These are phyloP conservation scores for Cornus suecica DNA, from an alignment of 148 eudicot species.

Conservation along the genomic window DNA sequence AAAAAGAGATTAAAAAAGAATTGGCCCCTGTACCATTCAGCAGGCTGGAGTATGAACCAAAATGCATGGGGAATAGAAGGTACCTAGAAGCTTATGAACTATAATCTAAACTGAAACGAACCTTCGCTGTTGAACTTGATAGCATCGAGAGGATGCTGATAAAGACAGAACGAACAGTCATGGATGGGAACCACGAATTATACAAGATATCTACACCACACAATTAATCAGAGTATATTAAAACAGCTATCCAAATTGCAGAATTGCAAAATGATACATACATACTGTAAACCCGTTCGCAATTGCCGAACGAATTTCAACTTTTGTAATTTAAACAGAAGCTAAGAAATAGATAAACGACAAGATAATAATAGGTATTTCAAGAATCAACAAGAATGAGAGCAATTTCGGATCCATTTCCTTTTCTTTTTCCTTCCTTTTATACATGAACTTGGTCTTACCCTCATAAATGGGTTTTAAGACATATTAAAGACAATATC, in stretches of 20 bases:
- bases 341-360: too few relatives aligned
- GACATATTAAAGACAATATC: too few relatives aligned
- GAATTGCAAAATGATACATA: background rate
- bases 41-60: background rate
- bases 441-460: too few relatives aligned
- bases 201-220: conserved; percentile 58
- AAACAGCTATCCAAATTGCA: background rate
- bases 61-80: background rate
- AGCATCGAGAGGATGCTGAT: conserved; percentile 81
- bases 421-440: too few relatives aligned
- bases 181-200: conserved; percentile 80
- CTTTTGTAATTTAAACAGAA: too few relatives aligned
- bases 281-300: too few relatives aligned
- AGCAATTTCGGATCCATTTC: too few relatives aligned
- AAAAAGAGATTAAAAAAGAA: too few relatives aligned
- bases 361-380: too few relatives aligned
- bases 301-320: too few relatives aligned
- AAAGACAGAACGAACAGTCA: conserved; percentile 76
- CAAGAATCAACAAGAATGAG: too few relatives aligned
- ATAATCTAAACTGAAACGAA: conserved; percentile 19
- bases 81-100: background rate
- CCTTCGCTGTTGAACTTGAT: conserved; percentile 66
- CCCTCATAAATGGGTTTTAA: too few relatives aligned
- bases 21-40: background rate
- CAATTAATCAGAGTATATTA: background rate